Base-by-base conservation (phyloP, 345 rosid species). In the Eucalyptus sp. region DNA sequence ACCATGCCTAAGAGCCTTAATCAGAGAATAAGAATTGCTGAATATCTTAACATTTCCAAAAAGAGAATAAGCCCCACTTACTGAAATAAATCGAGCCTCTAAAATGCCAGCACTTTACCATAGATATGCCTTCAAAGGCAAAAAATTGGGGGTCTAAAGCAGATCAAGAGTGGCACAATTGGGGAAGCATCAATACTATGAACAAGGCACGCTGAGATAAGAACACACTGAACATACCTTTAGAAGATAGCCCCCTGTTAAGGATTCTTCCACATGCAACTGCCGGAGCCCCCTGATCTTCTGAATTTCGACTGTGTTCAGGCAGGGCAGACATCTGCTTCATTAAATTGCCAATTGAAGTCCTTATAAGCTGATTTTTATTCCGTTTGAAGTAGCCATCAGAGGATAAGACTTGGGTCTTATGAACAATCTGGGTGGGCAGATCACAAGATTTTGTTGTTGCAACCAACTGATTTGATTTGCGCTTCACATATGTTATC, bases 401-500 rank as follows among this genome's bases (percentile, higher is more conserved):
- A 44, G 96, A 92, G 48, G 92, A 49, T 58, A 90, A 76, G 84
- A 92, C 76, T 87, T 92, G 93, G 84, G 76, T 93, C 90, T 86
- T 92, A 89, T 91, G 88, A 66, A 91, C 91, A 91, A 86, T 88
- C 60, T 88, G 91, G 79, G 88, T 88, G 48, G 94, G 88, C 54
- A 87, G 86, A 24, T 62, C 88, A 81, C 41, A 80, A n/a, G 80
- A 88, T 92, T 91, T 93, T 89, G 95, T 93, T 90, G 98, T 91
- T 50, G 98, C 97, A 93, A 96, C 94, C 93, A 97, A 92, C 92
- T 95, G 99, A 94, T 97, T 95, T 90, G 95, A 95, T 93, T 95
- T 95, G 88, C 92, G 92, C 91, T 97, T 96, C 88, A 97, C 92
- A 90, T 96, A 96, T 86, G 93, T 93, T 88, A 94, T 89, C 88